Conservation (phyloP, 768 basidiomycete genomes). For the Pholiota microspora region DNA sequence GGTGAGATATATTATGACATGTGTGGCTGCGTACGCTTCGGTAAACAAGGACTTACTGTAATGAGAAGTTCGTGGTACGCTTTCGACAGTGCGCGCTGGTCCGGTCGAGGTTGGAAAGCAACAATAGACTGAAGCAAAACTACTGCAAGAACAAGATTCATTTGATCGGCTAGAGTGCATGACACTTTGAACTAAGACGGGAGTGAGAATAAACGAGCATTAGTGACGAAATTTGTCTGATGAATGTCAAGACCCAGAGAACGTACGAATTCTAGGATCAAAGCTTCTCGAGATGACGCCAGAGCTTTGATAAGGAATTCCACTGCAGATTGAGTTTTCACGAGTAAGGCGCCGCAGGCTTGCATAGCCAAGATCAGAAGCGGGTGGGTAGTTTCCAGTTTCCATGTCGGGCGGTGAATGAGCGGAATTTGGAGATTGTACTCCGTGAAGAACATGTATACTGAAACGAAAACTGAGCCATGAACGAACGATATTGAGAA, state of each 20-base stretch:
- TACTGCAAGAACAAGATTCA: constrained; percentile 44
- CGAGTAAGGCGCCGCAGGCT: constrained; percentile 60
- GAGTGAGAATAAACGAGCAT: constrained; percentile 7
- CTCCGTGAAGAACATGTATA: constrained; percentile 53
- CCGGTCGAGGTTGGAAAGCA: constrained; percentile 47
- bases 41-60: constrained; percentile 39
- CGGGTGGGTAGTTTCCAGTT: constrained; percentile 42
- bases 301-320: constrained; percentile 48
- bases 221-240: constrained; percentile 19
- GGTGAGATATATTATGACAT: constrained; percentile 18
- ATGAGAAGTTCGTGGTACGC: constrained; percentile 63
- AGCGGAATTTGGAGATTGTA: constrained; percentile 55
- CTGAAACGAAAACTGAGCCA: constrained; percentile 25
- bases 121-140: constrained; percentile 59
- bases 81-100: constrained; percentile 46
- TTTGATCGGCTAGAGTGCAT: constrained; percentile 33
- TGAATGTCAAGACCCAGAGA: constrained; percentile 11
- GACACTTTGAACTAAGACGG: constrained; percentile 35
- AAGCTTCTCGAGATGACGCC: constrained; percentile 41
- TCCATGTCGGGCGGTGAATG: constrained; percentile 56
- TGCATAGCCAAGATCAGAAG: constrained; percentile 56
- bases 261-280: constrained; percentile 58
- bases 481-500: background rate
- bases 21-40: constrained; percentile 4
- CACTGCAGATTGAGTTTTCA: constrained; percentile 44